Evolutionary conservation across 1,139 yeast genomes (phyloP), one percentile per base, ranked within the genome.

Genomic region (Kodamaea arcana): DNA sequence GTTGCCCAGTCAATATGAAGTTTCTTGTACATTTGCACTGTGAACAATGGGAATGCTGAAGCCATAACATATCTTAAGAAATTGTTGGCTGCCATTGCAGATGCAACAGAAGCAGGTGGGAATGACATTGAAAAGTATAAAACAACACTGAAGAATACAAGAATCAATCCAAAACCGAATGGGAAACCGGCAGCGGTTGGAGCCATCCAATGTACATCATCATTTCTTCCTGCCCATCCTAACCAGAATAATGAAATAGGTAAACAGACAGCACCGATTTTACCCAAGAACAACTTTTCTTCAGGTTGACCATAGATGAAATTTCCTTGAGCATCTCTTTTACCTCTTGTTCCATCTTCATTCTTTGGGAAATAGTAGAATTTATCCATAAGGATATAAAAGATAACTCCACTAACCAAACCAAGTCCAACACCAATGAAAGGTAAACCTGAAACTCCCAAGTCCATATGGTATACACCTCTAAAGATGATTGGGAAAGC

Each of bases 21-120:
- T 23, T 47, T 56, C 15, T 58, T 50, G 49, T 65, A 69, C 72
- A 68, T 65, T 47, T 69, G 74, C 6, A 64, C 58, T 3, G 69
- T 64, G 54, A 69, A 69, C 38, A 68, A 56, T 34, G 75, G 75
- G 55, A 68, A 69, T 7, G 62, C 69, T 3, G 85, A 83, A 4
- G 88, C 87, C 62, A 82, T 63, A 2, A 75, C 43, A 50, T 83
- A 83, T 58, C 92, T 73, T 41, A 79, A 59, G 47, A 84, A 63
- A 52, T 83, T 83, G 58, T 83, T 84, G 3, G 94, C 94, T 29
- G 92, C 92, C 39, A 83, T 56, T 2, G 90, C 86, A 15, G 87
- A 80, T 0, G 94, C 92, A 26, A 83, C 80, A 24, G 74, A 70
- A 30, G 75, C 56, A 34, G 94, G 86, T 18, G 94, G 94, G 59